These are phyloP conservation scores for Elsinoe batatas DNA, from an alignment of 2,329 filamentous ascomycete species.

Conservation along the genomic window DNA sequence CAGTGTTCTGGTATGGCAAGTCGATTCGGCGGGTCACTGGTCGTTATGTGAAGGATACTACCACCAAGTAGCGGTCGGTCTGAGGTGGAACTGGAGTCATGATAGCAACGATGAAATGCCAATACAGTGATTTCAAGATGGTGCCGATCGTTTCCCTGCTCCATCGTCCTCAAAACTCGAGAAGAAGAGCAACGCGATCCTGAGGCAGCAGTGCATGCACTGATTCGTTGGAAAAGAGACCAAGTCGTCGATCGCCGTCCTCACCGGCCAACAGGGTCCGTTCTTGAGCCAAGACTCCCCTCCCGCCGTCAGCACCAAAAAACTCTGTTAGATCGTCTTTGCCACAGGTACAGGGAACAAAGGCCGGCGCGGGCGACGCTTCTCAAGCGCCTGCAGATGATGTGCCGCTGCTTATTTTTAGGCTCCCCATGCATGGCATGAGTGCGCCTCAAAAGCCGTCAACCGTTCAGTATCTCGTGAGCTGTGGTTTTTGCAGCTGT, in stretches of 20 bases:
- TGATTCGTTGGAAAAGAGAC: not conserved
- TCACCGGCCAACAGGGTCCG: not conserved
- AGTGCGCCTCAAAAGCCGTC: not conserved
- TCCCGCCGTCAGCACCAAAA: not conserved
- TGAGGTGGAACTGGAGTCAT: not conserved
- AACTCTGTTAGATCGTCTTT: not conserved
- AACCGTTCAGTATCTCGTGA: not conserved
- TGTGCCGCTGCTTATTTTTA: slow-evolving; percentile 10
- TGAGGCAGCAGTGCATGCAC: not conserved
- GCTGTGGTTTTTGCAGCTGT: not conserved
- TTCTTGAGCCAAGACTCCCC: not conserved
- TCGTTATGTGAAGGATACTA: not conserved
- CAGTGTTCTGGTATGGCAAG: not conserved
- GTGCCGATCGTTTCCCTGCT: too few relatives aligned
- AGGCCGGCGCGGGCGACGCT: not conserved
- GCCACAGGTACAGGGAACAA: not conserved
- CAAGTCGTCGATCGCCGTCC: not conserved
- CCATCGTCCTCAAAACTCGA: too few relatives aligned
- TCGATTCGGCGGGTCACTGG: not conserved
- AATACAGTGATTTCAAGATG: too few relatives aligned
- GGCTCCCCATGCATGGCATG: not conserved
- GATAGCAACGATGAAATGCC: too few relatives aligned
- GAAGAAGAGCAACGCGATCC: too few relatives aligned
- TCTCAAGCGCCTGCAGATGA: not conserved
- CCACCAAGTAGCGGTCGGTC: not conserved